Base-by-base conservation (phyloP, 73 alveolate species). In the Paraurostyla sp. region DNA sequence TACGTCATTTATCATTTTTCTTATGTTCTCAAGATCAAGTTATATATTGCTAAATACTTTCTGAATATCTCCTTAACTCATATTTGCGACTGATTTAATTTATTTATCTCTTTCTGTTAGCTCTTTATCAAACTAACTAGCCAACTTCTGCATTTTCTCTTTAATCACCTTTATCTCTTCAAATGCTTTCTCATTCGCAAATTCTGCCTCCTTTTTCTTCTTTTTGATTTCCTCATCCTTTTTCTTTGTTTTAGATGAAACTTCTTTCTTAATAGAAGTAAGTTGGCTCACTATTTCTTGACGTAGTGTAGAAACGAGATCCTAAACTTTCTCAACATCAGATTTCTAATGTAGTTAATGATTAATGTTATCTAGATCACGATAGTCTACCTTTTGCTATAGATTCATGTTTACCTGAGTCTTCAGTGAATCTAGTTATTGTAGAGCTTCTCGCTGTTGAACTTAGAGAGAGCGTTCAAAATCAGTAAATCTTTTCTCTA, bases 91-190 rank as follows among this genome's bases (percentile, higher is more conserved):
- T 7, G 20, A 22, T 23, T 69, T 69, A 6, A 69, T 41, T 45
- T 83, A 54, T 45, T 63, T 87, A 27, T 87, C 93, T 30, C 86
- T 48, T 30, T 87, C 93, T 1, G 48, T 49, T 15, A 83, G 75
- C 18, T 83, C 92, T 56, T 63, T 83, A 40, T 83, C 92, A 51
- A 83, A 83, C 43, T 63, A 38, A 42, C 7, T 46, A 27, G 86
- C 85, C 15, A 83, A 23, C 33, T 40, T 60, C 38, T 69, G 43
- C 40, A 87, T 43, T 50, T 87, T 87, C 20, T 87, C 93, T 41
- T 52, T 50, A 13, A 75, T 23, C 25, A 40, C 22, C 25, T 71
- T 68, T 0, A 87, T 71, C 30, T 87, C 93, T 38, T 87, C 90
- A 25, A 57, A 52, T 36, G 88, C 81, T 43, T 57, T 48, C 42